Conservation (phyloP, 176 grass and related monocot species). For the Miscanthus lutarioriparius region DNA sequence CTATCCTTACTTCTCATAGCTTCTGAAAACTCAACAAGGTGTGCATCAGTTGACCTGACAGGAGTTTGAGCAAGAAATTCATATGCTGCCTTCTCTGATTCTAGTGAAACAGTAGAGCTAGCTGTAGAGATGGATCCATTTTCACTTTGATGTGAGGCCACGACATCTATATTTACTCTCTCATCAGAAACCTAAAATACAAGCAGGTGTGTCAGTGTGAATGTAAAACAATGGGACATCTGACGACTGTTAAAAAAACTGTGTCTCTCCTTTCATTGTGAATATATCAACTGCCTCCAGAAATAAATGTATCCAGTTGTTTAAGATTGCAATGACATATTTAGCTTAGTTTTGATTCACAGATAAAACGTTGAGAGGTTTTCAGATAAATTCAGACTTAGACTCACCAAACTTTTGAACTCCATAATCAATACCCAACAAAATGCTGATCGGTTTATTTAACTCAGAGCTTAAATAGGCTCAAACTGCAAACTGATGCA, state of each 20-base stretch:
- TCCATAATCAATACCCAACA: not conserved
- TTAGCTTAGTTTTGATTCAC: not conserved
- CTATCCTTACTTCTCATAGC: slow-evolving; percentile 86
- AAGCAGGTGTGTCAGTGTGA: not conserved
- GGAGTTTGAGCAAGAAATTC: slow-evolving; percentile 76
- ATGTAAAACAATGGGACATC: not conserved
- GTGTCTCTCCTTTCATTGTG: not conserved
- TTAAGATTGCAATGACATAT: not conserved
- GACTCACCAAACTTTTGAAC: not conserved
- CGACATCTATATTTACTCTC: slow-evolving; percentile 37
- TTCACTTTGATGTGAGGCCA: slow-evolving; percentile 48
- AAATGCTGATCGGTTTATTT: not conserved
- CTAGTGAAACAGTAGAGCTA: slow-evolving; percentile 41
- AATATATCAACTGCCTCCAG: not conserved
- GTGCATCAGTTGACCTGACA: slow-evolving; percentile 83
- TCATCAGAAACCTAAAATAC: slow-evolving; percentile 60
- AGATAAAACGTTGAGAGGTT: not conserved
- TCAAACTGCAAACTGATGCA: not conserved
- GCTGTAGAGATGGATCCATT: slow-evolving; percentile 46
- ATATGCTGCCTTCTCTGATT: slow-evolving; percentile 68
- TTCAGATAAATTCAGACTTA: not conserved
- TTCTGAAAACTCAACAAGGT: slow-evolving; percentile 96
- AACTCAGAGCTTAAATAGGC: not conserved
- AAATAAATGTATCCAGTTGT: not conserved
- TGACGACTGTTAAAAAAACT: not conserved